Conservation (phyloP, 495 filamentous ascomycete genomes). For the Alectoria sarmentosa region DNA sequence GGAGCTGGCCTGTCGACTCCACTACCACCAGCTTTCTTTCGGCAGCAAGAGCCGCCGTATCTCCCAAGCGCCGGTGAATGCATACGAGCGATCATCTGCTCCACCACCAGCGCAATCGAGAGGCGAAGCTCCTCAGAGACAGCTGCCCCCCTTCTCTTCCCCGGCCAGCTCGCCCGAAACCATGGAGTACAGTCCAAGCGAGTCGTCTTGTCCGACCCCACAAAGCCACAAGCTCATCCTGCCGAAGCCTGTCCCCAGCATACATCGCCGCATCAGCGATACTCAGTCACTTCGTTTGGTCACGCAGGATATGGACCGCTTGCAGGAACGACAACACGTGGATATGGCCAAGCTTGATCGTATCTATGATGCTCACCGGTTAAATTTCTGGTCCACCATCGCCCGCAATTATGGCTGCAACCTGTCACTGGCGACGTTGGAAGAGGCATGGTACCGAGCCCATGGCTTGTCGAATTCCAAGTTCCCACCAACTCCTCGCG, state of each 20-base stretch:
- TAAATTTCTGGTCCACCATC: constrained; percentile 64
- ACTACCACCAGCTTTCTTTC: constrained; percentile 78
- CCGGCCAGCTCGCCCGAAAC: constrained; percentile 42
- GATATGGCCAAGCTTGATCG: constrained; percentile 61
- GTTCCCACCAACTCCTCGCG: constrained; percentile 25
- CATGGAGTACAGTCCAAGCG: constrained; percentile 21
- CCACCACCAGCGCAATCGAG: constrained; percentile 26
- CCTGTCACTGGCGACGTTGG: constrained; percentile 55
- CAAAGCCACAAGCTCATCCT: constrained; percentile 48
- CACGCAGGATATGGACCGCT: constrained; percentile 38
- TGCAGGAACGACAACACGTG: constrained; percentile 36
- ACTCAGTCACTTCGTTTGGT: constrained; percentile 37
- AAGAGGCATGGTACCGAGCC: constrained; percentile 52
- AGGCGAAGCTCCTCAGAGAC: constrained; percentile 24
- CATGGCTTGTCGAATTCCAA: constrained; percentile 11
- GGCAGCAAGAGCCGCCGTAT: constrained; percentile 68
- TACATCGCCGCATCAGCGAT: constrained; percentile 24
- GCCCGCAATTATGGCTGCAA: constrained; percentile 62
- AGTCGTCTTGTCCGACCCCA: constrained; percentile 11
- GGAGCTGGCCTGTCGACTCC: constrained; percentile 74
- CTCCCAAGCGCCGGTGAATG: constrained; percentile 54
- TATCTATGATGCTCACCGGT: constrained; percentile 61
- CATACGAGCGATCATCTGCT: constrained; percentile 27
- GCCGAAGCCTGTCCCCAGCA: constrained; percentile 50
- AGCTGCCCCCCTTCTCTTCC: constrained; percentile 34